Evolutionary conservation across 2,329 filamentous ascomycete genomes (phyloP), one percentile per base, ranked within the genome.

Genomic region (Ceratocystis papillata): DNA sequence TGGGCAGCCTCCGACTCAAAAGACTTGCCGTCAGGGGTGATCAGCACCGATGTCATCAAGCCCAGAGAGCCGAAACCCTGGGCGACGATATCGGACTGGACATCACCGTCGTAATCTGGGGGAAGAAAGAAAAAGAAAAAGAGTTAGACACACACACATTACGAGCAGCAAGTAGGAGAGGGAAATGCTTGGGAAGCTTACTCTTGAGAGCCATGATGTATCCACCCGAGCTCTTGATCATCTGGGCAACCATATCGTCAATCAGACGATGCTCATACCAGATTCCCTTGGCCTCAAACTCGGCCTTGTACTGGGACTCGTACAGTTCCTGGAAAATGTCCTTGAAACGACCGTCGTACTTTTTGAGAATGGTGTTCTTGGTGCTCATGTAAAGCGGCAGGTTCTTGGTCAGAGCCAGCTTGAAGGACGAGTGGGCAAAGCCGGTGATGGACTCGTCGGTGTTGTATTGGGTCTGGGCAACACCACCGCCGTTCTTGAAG

Each of bases 221-320:
- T 70, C 94, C 94, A 72, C 94, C 94, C 73, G 87, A 85, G 79
- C 89, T 94, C 89, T 99, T 99, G 83, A 99, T 89, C 94, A 99
- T 99, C 83, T 99, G 94, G 62, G 94, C 94, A 70, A 99, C 94
- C 94, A 99, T 97, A 79, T 99, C 94, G 79, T 99, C 94, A 74
- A 99, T 97, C 71, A 99, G 83, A 74, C 94, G 89, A 81, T 99
- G 94, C 86, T 99, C 94, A 76, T 99, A 97, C 94, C 94, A 97
- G 79, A 97, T 96, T 69, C 84, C 84, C 82, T 91, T 90, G 74
- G 87, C 87, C 76, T 96, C 92, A 72, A 97, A 97, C 57, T 90
- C 83, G 76, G 84, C 82, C 82, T 89, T 87, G 82, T 97, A 99
- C 72, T 87, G 80, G 68, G 82, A 83, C 70, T 97, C 90, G 79